Evolutionary conservation across 805 yeast species (phyloP), one percentile per base, ranked within the genome.

Genomic region (Candida verbasci): DNA sequence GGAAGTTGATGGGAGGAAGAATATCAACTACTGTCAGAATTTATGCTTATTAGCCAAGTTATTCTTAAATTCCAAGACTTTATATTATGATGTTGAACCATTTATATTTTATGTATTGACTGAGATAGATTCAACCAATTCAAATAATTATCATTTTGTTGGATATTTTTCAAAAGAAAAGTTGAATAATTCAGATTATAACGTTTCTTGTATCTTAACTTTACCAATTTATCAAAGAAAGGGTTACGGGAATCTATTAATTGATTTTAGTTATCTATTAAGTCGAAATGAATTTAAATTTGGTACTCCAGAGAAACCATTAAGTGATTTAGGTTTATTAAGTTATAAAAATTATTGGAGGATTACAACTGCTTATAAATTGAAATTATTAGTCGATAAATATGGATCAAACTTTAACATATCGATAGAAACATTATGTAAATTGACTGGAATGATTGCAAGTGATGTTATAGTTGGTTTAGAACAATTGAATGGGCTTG

Each of bases 291-390:
- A 91, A 54, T 78, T 73, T 47, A 82, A 80, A 44, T 72, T 74
- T 38, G 98, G 97, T 0, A 85, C 97, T 0, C 98, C 98, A 0
- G 98, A 93, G 50, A 91, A 89, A 52, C 98, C 98, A 0, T 67
- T 91, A 39, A 82, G 93, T 46, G 89, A 84, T 45, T 62, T 91
- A 37, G 98, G 98, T 0, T 62, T 88, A 34, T 58, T 84, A 21
- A 84, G 96, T 42, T 93, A 91, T 57, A 65, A 94, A 43, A 84
- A 79, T 48, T 91, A 84, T 57, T 93, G 97, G 97, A 81, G 75
- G 46, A 61, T 77, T 1, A 68, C 81, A 3, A 62, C 87, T 17
- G 72, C 93, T 8, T 68, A 60, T 28, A 68, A 64, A 29, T 58
- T 83, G 15, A 45, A 43, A 21, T 39, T 37, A 17, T 36, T 68